Evolutionary conservation across 768 basidiomycete species (phyloP).

Genomic region (Suillus subalutaceus): DNA sequence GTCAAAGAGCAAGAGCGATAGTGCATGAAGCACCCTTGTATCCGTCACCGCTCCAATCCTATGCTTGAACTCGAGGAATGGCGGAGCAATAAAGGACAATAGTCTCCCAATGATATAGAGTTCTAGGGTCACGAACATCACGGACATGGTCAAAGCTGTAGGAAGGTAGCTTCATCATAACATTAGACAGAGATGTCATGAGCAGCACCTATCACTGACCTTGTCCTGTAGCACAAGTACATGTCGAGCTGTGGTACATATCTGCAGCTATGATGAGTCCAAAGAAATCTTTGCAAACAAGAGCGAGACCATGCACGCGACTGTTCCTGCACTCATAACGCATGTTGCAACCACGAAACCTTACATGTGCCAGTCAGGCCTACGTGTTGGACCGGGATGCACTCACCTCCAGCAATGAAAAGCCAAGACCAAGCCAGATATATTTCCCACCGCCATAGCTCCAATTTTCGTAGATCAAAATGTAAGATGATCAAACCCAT

Average conservation of each 20-base stretch:
- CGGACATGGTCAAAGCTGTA: constrained; percentile 38
- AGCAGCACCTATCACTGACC: background rate
- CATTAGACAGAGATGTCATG: background rate
- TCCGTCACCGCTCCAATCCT: constrained; percentile 29
- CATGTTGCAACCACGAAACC: constrained; percentile 44
- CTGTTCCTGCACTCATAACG: constrained; percentile 39
- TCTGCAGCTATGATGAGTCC: constrained; percentile 16
- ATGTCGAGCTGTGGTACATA: constrained; percentile 23
- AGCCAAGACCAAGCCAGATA: constrained; percentile 34
- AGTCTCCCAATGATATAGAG: constrained; percentile 40
- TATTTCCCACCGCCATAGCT: constrained; percentile 35
- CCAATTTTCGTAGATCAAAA: constrained; percentile 36
- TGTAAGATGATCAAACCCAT: constrained; percentile 42
- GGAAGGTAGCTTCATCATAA: constrained; percentile 40
- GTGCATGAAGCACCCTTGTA: constrained; percentile 33
- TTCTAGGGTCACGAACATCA: constrained; percentile 41
- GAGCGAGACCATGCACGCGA: constrained; percentile 29
- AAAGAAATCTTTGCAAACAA: background rate
- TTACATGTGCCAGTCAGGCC: constrained; percentile 16
- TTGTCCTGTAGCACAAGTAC: constrained; percentile 34
- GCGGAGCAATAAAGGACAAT: constrained; percentile 28
- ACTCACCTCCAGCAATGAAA: constrained; percentile 39
- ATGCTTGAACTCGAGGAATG: constrained; percentile 21
- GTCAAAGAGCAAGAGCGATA: constrained; percentile 48
- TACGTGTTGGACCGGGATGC: background rate